Conservation (phyloP, 495 filamentous ascomycete genomes). For the Podospora conica region DNA sequence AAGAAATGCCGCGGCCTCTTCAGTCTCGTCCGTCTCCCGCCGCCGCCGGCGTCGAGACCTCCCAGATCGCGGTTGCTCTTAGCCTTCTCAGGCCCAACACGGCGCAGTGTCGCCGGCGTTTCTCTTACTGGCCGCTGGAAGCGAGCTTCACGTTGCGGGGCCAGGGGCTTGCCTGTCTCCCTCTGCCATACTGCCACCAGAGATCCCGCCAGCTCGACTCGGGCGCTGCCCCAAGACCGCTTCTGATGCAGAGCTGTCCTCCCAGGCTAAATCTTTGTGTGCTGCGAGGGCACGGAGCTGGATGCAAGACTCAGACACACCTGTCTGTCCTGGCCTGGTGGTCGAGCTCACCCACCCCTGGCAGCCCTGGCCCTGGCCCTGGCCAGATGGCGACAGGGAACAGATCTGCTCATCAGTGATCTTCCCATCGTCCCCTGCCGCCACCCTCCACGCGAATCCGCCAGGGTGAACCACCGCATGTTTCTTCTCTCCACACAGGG, state of each 20-base stretch:
- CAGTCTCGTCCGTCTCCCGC: neutral
- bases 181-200: neutral
- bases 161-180: neutral
- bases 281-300: conserved; percentile 13
- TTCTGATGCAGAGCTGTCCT: conserved; percentile 13
- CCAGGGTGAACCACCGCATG: neutral
- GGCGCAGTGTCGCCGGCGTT: neutral
- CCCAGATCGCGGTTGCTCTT: neutral
- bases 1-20: conserved; percentile 25
- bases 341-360: conserved; percentile 1
- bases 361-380: conserved; percentile 2
- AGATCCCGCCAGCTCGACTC: conserved; percentile 1
- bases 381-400: conserved; percentile 24
- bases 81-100: neutral
- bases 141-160: neutral
- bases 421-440: conserved; percentile 17
- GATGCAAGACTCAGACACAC: conserved; percentile 12
- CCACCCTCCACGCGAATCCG: conserved; percentile 2
- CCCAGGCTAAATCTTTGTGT: conserved; percentile 17
- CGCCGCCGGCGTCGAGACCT: neutral
- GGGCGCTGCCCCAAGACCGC: conserved; percentile 1
- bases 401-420: conserved; percentile 28
- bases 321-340: conserved; percentile 4
- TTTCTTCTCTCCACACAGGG: neutral
- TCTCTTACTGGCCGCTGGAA: neutral